A percentile compares a stretch with the other conserved stretches of the same genome.
phyloP scores from a whole-genome alignment of 2,329 filamentous ascomycete species.

The Diaporthe ampelina region DNA sequence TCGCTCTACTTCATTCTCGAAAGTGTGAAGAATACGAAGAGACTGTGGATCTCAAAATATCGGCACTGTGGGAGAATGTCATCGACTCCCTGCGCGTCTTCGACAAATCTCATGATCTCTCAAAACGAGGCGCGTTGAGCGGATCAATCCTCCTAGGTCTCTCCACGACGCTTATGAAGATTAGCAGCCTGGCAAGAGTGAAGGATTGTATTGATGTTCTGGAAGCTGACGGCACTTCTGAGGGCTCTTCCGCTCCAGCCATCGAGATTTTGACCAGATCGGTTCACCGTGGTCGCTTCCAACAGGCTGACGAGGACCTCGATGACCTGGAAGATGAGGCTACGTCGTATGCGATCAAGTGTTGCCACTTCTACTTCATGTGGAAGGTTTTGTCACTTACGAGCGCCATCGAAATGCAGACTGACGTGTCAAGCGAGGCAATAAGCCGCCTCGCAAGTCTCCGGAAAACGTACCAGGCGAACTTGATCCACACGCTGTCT shows the following conservation, averaged over 20 bases:
- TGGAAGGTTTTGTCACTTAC: conserved; percentile 83
- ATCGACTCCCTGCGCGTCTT: conserved; percentile 80
- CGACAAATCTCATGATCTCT: conserved; percentile 79
- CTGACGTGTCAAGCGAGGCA: conserved; percentile 67
- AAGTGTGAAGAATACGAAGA: conserved; percentile 92
- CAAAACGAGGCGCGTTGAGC: conserved; percentile 77
- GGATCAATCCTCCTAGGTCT: conserved; percentile 77
- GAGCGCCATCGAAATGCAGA: conserved; percentile 67
- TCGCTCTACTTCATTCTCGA: conserved; percentile 86
- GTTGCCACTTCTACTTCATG: conserved; percentile 91
- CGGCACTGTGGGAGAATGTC: conserved; percentile 87
- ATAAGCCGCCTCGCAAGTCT: conserved; percentile 72
- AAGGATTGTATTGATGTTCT: conserved; percentile 83
- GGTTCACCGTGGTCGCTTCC: conserved; percentile 79
- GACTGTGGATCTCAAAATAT: conserved; percentile 83
- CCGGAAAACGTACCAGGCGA: conserved; percentile 70
- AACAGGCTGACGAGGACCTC: conserved; percentile 76
- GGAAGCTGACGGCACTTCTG: conserved; percentile 70
- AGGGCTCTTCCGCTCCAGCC: conserved; percentile 63
- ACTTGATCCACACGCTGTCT: conserved; percentile 77
- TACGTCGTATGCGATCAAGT: conserved; percentile 80
- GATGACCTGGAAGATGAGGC: conserved; percentile 86
- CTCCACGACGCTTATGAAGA: conserved; percentile 80
- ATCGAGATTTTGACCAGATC: conserved; percentile 81
- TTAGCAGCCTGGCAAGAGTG: conserved; percentile 84